Evolutionary conservation across 1,284 basidiomycete genomes (phyloP), one percentile per base, ranked within the genome.

Genomic region (Bjerkandera adusta): DNA sequence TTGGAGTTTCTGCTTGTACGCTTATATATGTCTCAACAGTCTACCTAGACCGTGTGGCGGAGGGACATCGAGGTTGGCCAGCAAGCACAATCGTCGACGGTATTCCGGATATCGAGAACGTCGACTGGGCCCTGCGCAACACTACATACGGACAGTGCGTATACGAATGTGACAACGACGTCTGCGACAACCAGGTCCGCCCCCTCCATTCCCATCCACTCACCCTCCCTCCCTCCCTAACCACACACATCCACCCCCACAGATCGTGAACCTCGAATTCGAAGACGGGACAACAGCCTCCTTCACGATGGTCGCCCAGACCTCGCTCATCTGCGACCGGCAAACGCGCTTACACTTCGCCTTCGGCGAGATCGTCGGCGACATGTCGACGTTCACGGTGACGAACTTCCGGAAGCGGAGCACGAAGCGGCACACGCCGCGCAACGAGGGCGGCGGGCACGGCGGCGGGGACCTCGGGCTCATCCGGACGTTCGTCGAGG

Each of bases 71-170:
- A 1, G 59, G 64, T 7, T 90, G 88, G 87, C 89, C 87, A 1
- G 77, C 70, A 8, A 67, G 66, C n/a, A 70, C 77, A 1, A 66
- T 92, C 35, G 79, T 90, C 12, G 89, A 92, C 54, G 89, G 84
- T 10, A 63, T 85, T 16, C 81, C 87, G 3, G 87, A 89, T 54
- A 80, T 88, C 35, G 89, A 91, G 62, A 89, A 84, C 60, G 69
- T 90, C 46, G 80, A 76, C 3, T 33, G 32, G 7, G 54, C 53
- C 4, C 43, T 56, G 7, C 41, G 49, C 26, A 71, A 65, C 2
- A 81, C 85, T 1, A 81, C 85, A n/a, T 92, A 91, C 53, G 91
- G 90, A 1, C 67, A 72, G 48, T 93, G 91, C 57, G 89, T 90
- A 5, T 93, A 92, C 62, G 89, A 92, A 61, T 77, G 80, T 44